These are phyloP conservation scores for Paspalum vaginatum DNA, from an alignment of 176 grass and related monocot species.

Conservation along the genomic window DNA sequence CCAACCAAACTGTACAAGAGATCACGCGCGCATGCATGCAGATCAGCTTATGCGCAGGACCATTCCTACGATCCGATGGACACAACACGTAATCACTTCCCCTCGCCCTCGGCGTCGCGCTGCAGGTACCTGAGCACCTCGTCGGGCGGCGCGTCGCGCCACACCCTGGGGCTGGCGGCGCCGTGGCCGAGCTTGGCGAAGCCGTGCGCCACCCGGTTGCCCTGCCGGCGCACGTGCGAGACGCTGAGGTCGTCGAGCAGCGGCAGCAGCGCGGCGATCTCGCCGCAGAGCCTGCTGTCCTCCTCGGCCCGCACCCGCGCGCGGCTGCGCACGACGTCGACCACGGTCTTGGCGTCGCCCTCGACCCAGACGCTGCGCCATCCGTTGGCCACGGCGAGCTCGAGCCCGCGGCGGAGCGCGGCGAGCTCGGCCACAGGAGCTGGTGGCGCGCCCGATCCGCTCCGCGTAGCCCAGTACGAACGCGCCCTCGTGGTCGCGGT, in stretches of 20 bases:
- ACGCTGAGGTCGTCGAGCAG: constrained; percentile 39
- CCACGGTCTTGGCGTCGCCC: constrained; percentile 56
- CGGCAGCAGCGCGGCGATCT: constrained; percentile 47
- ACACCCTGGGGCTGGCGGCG: constrained; percentile 33
- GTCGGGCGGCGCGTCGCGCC: constrained; percentile 53
- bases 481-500: constrained; percentile 66
- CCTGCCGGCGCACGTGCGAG: constrained; percentile 55
- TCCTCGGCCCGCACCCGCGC: constrained; percentile 17
- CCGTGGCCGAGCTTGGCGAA: constrained; percentile 60
- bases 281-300: constrained; percentile 37
- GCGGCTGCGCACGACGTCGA: constrained; percentile 36
- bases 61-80: too few relatives aligned
- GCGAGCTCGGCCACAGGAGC: constrained; percentile 66
- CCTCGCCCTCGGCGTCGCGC: constrained; percentile 38
- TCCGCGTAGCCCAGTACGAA: constrained; percentile 83
- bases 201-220: constrained; percentile 67
- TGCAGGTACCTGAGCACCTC: constrained; percentile 44
- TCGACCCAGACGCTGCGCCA: constrained; percentile 62
- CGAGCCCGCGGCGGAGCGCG: constrained; percentile 55
- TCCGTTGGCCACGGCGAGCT: constrained; percentile 60
- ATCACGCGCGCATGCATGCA: not conserved
- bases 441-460: constrained; percentile 57
- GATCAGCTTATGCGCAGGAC: not conserved
- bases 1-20: not conserved
- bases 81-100: not conserved